Base-by-base conservation (phyloP, 345 rosid genomes). In the Punica granatum region DNA sequence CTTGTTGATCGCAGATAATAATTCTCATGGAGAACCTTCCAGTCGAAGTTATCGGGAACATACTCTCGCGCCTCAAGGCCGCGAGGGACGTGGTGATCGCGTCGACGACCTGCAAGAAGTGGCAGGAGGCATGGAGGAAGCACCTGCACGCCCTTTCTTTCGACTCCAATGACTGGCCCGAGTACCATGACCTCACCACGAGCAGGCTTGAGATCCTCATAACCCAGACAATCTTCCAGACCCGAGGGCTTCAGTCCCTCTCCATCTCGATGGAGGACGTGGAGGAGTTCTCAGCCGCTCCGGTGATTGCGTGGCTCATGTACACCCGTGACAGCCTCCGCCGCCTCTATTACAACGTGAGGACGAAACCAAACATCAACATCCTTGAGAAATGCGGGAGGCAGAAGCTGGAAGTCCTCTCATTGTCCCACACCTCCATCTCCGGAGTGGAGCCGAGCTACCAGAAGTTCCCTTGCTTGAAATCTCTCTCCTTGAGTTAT, bases 221-320 rank as follows among this genome's bases (percentile, higher is more conserved):
- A 7, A 89, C 95, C 53, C 92, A 88, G 73, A 91, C 96, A 64
- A 88, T 91, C 60, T 89, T 94, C 78, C 97, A 94, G 72, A 94
- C 95, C 73, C 81, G 74, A 1, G 97, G 96, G 39, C 74, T 94
- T 59, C 99, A 86, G 75, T 89, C 91, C 56, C 78, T 94, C 48
- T 86, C 89, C 0, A 80, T 94, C 78, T 78, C 84, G 67, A 81
- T 91, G 97, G 90, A 89, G 32, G 90, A 85, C 48, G 92, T 76
- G 0, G 86, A 85, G 26, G 85, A 81, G 74, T 89, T 94, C 70
- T 84, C 92, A 0, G 97, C 95, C 48, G 83, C 95, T 37, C 83
- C 92, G 5, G 92, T 88, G 63, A 84, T 88, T 26, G 95, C 99
- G 28, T 94, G 97, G 97, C 91, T 94, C 61, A 83, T 90, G 99